phyloP scores from a whole-genome alignment of 1,284 basidiomycete species.

The Tilletia caries region DNA sequence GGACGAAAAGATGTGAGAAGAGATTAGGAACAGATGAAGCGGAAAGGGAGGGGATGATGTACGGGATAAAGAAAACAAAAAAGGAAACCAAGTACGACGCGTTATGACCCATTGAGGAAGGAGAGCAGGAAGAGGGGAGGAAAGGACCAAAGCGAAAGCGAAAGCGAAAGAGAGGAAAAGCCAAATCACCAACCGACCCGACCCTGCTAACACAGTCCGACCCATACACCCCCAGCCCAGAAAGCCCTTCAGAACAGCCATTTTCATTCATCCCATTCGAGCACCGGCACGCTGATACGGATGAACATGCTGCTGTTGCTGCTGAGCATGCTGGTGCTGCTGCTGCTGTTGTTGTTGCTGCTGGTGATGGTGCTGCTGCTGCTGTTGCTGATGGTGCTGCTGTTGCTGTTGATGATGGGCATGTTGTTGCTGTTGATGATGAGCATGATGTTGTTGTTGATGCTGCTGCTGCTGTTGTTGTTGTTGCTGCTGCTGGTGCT shows the following conservation, averaged over 20 bases:
- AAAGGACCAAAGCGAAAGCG: too few relatives aligned
- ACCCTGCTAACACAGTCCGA: background rate
- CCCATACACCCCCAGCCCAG: background rate
- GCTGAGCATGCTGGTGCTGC: background rate
- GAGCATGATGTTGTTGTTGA: background rate
- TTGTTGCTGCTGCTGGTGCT: background rate
- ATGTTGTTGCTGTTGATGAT: background rate
- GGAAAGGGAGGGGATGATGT: background rate
- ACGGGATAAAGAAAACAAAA: background rate
- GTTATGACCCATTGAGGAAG: too few relatives aligned
- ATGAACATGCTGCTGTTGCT: slow-evolving; percentile 3
- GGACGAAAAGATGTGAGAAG: background rate
- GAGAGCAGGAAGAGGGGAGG: too few relatives aligned
- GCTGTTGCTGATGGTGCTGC: background rate
- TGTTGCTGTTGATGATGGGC: background rate
- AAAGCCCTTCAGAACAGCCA: background rate
- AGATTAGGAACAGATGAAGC: background rate
- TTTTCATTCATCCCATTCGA: too few relatives aligned
- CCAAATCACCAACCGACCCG: too few relatives aligned
- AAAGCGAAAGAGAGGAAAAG: too few relatives aligned
- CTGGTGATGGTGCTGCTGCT: background rate
- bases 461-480: background rate
- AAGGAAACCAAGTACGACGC: background rate
- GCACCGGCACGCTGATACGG: background rate
- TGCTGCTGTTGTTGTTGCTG: background rate